phyloP scores from a whole-genome alignment of 441 rosid species.

The Isatis lusitanica region DNA sequence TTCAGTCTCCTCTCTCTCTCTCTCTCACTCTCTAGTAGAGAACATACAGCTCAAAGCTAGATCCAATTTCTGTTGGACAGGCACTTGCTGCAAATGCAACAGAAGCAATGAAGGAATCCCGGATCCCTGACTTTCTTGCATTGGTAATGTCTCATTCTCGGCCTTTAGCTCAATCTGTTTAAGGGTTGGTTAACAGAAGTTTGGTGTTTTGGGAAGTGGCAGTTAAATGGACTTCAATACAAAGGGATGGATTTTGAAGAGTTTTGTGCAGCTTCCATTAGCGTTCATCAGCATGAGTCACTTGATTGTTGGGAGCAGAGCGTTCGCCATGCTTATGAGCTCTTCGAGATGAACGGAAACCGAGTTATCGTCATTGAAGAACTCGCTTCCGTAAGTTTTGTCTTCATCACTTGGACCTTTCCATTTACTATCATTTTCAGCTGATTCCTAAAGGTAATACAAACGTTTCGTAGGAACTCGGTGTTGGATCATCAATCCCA shows the following conservation, averaged over 20 bases:
- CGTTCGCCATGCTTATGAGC: conserved; percentile 71
- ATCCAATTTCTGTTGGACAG: conserved; percentile 46
- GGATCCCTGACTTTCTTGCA: conserved; percentile 66
- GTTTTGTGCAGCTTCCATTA: conserved; percentile 90
- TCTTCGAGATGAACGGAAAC: conserved; percentile 88
- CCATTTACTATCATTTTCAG: background rate
- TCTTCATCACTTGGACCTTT: background rate
- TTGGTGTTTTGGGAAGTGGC: conserved; percentile 29
- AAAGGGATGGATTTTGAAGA: conserved; percentile 93
- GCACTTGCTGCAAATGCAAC: conserved; percentile 78
- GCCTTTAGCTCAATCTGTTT: conserved; percentile 4
- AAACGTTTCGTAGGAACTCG: conserved; percentile 69
- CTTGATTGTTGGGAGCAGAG: conserved; percentile 82
- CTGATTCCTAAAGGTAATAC: background rate
- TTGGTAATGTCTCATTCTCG: conserved; percentile 44
- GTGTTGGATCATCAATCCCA: conserved; percentile 85
- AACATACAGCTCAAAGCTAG: conserved; percentile 17
- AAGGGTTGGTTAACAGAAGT: conserved; percentile 12
- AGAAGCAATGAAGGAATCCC: conserved; percentile 90
- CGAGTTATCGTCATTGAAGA: conserved; percentile 83
- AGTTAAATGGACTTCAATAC: conserved; percentile 81
- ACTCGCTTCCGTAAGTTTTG: conserved; percentile 78
- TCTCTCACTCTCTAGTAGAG: conserved; percentile 14
- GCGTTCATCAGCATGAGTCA: conserved; percentile 90
- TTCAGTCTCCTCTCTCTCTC: background rate